phyloP scores from a whole-genome alignment of 148 eudicot species.

The Cornus suecica region DNA sequence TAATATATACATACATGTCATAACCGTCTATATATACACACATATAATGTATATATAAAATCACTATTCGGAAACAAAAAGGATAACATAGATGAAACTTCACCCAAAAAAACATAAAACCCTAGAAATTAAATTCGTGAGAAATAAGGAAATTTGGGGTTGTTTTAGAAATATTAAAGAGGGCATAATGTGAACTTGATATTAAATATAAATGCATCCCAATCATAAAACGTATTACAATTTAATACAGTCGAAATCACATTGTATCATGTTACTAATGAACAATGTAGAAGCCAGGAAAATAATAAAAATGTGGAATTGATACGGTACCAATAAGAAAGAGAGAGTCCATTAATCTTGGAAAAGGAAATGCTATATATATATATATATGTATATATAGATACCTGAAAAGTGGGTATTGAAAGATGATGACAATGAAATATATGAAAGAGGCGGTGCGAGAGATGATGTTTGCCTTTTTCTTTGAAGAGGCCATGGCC shows the following conservation, averaged over 20 bases:
- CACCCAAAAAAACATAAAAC: too few species aligned
- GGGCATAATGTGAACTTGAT: background rate
- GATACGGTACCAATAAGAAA: background rate
- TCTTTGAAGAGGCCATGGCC: slow-evolving; percentile 33
- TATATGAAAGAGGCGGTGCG: slow-evolving; percentile 39
- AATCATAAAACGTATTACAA: background rate
- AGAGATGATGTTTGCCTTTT: slow-evolving; percentile 43
- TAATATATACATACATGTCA: too few species aligned
- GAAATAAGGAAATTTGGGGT: background rate
- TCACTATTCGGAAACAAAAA: too few species aligned
- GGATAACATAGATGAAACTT: too few species aligned
- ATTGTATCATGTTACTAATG: background rate
- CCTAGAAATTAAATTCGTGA: background rate
- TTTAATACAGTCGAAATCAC: background rate
- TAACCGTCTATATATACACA: too few species aligned
- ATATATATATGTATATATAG: too few species aligned
- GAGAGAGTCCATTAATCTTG: background rate
- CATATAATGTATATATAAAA: too few species aligned
- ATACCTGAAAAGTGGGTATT: slow-evolving; percentile 76
- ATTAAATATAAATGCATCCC: background rate
- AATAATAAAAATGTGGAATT: background rate
- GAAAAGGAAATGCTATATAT: background rate
- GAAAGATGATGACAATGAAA: slow-evolving; percentile 54
- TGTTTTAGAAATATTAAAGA: background rate
- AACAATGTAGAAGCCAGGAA: background rate